Evolutionary conservation across 2,329 filamentous ascomycete genomes (phyloP).

Genomic region (Penicillium vulpinum): DNA sequence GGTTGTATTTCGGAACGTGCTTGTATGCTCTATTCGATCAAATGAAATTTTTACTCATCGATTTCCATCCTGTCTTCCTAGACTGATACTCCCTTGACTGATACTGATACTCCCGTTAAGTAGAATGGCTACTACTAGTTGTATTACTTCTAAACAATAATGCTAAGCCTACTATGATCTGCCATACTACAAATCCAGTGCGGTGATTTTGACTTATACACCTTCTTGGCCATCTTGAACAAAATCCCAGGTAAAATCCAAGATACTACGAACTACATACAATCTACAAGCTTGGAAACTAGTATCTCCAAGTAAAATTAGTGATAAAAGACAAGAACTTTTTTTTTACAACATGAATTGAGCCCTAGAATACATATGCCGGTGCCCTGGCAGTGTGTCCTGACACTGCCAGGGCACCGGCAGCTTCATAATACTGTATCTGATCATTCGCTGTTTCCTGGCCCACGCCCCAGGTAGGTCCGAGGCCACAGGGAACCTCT

Average conservation of each 20-base stretch:
- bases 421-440: conserved; percentile 2
- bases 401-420: not conserved
- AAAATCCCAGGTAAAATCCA: not conserved
- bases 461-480: not conserved
- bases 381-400: not conserved
- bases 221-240: not conserved
- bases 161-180: not conserved
- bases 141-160: not conserved
- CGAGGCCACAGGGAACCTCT: not conserved
- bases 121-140: too few relatives aligned
- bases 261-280: not conserved
- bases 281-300: not conserved
- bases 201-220: not conserved
- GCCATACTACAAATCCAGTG: not conserved
- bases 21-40: too few relatives aligned
- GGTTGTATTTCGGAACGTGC: not conserved
- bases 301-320: not conserved
- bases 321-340: not conserved
- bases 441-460: not conserved
- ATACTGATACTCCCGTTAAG: too few relatives aligned
- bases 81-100: too few relatives aligned
- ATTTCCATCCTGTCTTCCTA: too few relatives aligned
- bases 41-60: too few relatives aligned
- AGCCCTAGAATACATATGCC: conserved; percentile 5
- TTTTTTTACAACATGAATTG: not conserved